Evolutionary conservation across 2,329 filamentous ascomycete species (phyloP), one percentile per base, ranked within the genome.

Genomic region (Penicillium concentricum): DNA sequence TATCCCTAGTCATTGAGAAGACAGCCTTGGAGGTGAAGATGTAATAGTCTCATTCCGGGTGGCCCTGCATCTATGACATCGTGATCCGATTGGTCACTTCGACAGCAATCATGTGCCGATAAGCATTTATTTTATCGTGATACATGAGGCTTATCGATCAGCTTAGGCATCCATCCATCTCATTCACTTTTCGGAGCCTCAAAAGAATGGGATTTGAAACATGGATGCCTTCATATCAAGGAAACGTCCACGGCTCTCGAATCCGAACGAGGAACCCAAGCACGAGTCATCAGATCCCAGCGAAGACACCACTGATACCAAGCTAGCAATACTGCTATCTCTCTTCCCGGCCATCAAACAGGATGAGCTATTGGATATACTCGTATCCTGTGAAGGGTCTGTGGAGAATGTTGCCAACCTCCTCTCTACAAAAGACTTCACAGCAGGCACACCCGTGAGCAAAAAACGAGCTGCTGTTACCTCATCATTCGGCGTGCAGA

Each of bases 241-340:
- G 48, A 78, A 78, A 55, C 68, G 69, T 49, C 68, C 65, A 20
- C 68, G 68, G 52, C 49, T 63, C 26, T 69, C 60, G 6, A 54
- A 57, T 26, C 35, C 56, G 5, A 35, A 18, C 4, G 51, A 44
- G n/a, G 45, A 35, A 32, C 2, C 42, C 22, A 38, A 56, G 30
- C 35, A 34, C 7, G 12, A 51, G 73, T n/a, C 30, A 34, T 46
- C 49, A 9, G 53, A 56, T 20, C 45, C 50, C 10, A 83, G 86
- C 16, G 85, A 92, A 16, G 90, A 96, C 45, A 87, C 89, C 1
- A 99, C 94, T 0, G 94, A 97, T 61, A 80, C 95, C 66, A 97
- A 97, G 69, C 77, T 99, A 15, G 92, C 92, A 1, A 79, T 96
- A 1, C 78, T 99, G 3, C 84, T 88, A 2, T 97, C 94, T 0